Evolutionary conservation across 331 rosid genomes (phyloP).

Genomic region (Quercus phellos): DNA sequence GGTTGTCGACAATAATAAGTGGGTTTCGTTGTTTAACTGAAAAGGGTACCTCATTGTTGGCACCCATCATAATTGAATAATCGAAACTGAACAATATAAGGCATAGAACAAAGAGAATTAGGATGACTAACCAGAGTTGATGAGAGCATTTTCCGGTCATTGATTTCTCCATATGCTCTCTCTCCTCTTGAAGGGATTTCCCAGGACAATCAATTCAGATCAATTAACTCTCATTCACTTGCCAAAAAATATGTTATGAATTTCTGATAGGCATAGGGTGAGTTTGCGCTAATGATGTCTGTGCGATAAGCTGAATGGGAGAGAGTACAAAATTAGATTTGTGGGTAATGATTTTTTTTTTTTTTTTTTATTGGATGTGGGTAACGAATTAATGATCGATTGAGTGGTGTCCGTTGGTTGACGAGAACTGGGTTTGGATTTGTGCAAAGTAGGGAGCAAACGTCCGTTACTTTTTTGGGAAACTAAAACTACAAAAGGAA

Average conservation of each 20-base stretch:
- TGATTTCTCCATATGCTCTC: slow-evolving; percentile 36
- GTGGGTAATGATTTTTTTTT: too few relatives aligned
- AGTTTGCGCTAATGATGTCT: too few relatives aligned
- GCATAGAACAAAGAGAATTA: slow-evolving; percentile 36
- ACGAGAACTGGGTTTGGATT: background rate
- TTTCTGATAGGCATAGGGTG: background rate
- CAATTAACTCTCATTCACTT: background rate
- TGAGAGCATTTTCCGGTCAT: slow-evolving; percentile 21
- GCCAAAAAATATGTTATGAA: background rate
- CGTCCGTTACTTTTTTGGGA: background rate
- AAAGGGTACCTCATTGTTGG: slow-evolving; percentile 15
- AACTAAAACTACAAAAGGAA: background rate
- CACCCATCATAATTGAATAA: slow-evolving; percentile 36
- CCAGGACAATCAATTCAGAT: background rate
- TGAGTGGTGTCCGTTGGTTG: background rate
- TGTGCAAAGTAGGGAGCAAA: background rate
- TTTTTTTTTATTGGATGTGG: too few relatives aligned
- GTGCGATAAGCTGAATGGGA: too few relatives aligned
- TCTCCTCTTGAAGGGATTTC: background rate
- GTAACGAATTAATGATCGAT: background rate
- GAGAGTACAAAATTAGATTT: too few relatives aligned
- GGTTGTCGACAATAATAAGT: background rate
- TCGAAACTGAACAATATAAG: slow-evolving; percentile 34
- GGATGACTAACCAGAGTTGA: slow-evolving; percentile 36
- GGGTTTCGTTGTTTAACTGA: slow-evolving; percentile 10